These are phyloP conservation scores for Diaporthe citriasiana DNA, from an alignment of 2,329 filamentous ascomycete species.

Conservation along the genomic window DNA sequence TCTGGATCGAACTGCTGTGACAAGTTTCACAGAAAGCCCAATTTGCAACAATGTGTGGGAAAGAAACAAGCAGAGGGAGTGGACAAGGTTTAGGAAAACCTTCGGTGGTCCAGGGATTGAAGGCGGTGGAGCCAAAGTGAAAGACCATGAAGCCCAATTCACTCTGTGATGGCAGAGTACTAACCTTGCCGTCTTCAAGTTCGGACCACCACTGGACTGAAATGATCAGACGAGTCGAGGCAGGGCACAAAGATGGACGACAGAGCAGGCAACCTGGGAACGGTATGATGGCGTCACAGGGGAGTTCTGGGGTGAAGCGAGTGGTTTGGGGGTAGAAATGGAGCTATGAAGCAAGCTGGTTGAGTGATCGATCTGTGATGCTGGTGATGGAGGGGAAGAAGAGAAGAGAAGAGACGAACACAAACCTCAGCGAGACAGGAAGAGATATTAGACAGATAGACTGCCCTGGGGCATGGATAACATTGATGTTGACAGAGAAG, in stretches of 20 bases:
- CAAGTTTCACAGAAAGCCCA: not conserved
- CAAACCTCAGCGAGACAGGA: slow-evolving; percentile 34
- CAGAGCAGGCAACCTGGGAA: slow-evolving; percentile 37
- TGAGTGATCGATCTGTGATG: slow-evolving; percentile 59
- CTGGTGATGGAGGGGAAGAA: slow-evolving; percentile 47
- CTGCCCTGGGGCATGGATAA: slow-evolving; percentile 19
- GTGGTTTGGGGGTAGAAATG: slow-evolving; percentile 64
- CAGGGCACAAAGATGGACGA: slow-evolving; percentile 31
- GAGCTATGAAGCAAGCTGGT: slow-evolving; percentile 72
- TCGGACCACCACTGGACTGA: slow-evolving; percentile 16
- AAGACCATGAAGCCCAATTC: not conserved
- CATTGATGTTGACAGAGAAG: slow-evolving; percentile 34
- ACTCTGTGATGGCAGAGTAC: not conserved
- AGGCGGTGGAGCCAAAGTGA: not conserved
- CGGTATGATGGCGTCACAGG: slow-evolving; percentile 41
- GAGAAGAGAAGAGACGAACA: slow-evolving; percentile 34
- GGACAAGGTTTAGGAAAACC: not conserved
- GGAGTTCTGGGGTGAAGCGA: slow-evolving; percentile 68
- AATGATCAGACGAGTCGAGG: slow-evolving; percentile 35
- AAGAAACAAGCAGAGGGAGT: not conserved
- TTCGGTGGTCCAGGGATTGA: not conserved
- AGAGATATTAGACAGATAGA: slow-evolving; percentile 17
- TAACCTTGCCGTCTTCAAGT: slow-evolving; percentile 38
- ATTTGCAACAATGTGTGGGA: not conserved
- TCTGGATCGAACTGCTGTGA: not conserved